These are phyloP conservation scores for Populus euphratica DNA, from an alignment of 345 rosid genomes.

Conservation along the genomic window DNA sequence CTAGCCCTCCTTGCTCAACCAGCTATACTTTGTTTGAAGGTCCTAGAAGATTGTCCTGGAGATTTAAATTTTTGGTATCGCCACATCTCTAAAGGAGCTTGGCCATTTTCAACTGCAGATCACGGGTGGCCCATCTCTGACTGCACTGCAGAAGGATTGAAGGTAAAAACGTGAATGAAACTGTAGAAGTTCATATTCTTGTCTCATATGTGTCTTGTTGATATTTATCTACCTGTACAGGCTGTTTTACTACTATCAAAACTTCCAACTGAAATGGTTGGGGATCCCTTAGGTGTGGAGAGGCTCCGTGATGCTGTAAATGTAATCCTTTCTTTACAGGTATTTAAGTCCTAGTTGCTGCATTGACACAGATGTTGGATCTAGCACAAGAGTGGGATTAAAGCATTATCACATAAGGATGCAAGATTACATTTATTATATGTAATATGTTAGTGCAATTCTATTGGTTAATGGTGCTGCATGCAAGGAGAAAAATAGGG, in stretches of 20 bases:
- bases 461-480: no score
- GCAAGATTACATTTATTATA: no score
- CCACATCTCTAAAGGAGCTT: slow-evolving; percentile 87
- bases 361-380: no score
- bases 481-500: no score
- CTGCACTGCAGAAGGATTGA: slow-evolving; percentile 82
- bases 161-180: slow-evolving; percentile 37
- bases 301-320: slow-evolving; percentile 74
- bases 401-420: no score
- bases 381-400: no score
- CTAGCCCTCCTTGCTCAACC: slow-evolving; percentile 6
- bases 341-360: slow-evolving; percentile 14
- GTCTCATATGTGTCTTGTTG: slow-evolving; percentile 1
- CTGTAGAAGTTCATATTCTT: neutral
- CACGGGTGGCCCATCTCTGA: slow-evolving; percentile 97
- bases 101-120: slow-evolving; percentile 87
- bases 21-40: slow-evolving; percentile 42
- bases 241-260: slow-evolving; percentile 68
- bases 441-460: no score
- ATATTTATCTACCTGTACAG: slow-evolving; percentile 32
- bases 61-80: slow-evolving; percentile 77
- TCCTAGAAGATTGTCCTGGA: slow-evolving; percentile 76
- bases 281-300: slow-evolving; percentile 60
- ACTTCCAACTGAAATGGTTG: slow-evolving; percentile 69
- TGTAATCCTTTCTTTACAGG: slow-evolving; percentile 87